Conservation (phyloP, 345 rosid genomes). For the Salix dunnii region DNA sequence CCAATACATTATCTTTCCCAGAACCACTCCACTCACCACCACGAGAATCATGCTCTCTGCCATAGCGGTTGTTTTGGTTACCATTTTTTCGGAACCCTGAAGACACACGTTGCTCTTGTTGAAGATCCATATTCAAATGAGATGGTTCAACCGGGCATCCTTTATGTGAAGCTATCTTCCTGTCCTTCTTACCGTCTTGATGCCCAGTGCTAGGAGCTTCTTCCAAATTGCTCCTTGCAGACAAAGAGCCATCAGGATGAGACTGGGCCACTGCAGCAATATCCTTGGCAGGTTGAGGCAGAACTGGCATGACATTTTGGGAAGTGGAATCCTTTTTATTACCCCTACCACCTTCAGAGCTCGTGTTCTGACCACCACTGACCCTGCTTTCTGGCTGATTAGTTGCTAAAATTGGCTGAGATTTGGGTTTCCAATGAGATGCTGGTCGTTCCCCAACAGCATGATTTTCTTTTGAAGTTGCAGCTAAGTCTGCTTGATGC, state of each 20-base stretch:
- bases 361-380: slow-evolving; percentile 34
- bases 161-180: slow-evolving; percentile 34
- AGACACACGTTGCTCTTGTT: slow-evolving; percentile 38
- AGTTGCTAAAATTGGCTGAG: slow-evolving; percentile 36
- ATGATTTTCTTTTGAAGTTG: slow-evolving; percentile 59
- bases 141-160: slow-evolving; percentile 31
- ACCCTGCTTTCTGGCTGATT: slow-evolving; percentile 42
- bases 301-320: slow-evolving; percentile 21
- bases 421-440: slow-evolving; percentile 76
- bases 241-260: slow-evolving; percentile 18
- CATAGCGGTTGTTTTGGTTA: slow-evolving; percentile 48
- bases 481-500: slow-evolving; percentile 35
- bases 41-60: slow-evolving; percentile 54
- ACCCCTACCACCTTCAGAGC: slow-evolving; percentile 36
- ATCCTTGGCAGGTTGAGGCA: slow-evolving; percentile 27
- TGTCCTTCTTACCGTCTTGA: slow-evolving; percentile 52
- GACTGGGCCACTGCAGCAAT: slow-evolving; percentile 18
- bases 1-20: slow-evolving; percentile 43
- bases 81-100: slow-evolving; percentile 52
- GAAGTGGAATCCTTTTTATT: slow-evolving; percentile 41
- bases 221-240: slow-evolving; percentile 28
- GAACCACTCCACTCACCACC: slow-evolving; percentile 73
- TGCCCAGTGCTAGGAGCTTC: slow-evolving; percentile 31
- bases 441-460: slow-evolving; percentile 45
- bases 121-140: slow-evolving; percentile 33